These are phyloP conservation scores for Brassica hybrid DNA, from an alignment of 441 rosid species.

Conservation along the genomic window DNA sequence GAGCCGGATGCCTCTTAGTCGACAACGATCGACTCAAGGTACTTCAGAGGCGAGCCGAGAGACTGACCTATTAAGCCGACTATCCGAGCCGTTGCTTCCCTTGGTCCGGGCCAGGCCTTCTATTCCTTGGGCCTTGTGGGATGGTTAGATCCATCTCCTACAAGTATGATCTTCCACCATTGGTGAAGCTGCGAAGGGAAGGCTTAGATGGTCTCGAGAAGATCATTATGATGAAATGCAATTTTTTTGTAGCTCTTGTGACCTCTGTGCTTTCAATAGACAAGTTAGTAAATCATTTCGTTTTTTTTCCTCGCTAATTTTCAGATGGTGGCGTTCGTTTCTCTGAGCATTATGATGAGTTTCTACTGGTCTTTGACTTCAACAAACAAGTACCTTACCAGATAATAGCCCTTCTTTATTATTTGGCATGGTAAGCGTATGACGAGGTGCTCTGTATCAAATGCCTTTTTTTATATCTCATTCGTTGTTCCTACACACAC, in stretches of 20 bases:
- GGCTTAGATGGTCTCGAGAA: slow-evolving; percentile 96
- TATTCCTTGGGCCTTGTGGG: too few relatives aligned
- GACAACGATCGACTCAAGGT: too few relatives aligned
- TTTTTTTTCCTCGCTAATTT: slow-evolving; percentile 13
- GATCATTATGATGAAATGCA: slow-evolving; percentile 48
- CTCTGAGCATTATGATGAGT: slow-evolving; percentile 38
- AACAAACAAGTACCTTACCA: background rate
- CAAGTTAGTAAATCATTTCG: slow-evolving; percentile 18
- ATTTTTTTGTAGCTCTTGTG: background rate
- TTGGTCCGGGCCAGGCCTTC: too few relatives aligned
- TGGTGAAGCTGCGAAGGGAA: slow-evolving; percentile 91
- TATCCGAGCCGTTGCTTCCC: too few relatives aligned
- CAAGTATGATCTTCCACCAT: slow-evolving; percentile 66
- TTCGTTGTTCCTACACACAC: too few relatives aligned
- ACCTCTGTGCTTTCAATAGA: slow-evolving; percentile 10
- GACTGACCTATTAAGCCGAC: too few relatives aligned
- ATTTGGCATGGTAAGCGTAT: background rate
- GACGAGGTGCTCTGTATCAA: background rate
- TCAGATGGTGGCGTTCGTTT: slow-evolving; percentile 96
- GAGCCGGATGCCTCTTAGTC: too few relatives aligned
- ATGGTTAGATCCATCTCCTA: too few relatives aligned
- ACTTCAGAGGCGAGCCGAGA: too few relatives aligned
- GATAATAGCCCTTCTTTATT: background rate
- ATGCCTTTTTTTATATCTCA: background rate
- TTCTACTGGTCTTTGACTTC: background rate